Evolutionary conservation across 139 green algal species (phyloP).

Genomic region (Spirogloea muscicola): DNA sequence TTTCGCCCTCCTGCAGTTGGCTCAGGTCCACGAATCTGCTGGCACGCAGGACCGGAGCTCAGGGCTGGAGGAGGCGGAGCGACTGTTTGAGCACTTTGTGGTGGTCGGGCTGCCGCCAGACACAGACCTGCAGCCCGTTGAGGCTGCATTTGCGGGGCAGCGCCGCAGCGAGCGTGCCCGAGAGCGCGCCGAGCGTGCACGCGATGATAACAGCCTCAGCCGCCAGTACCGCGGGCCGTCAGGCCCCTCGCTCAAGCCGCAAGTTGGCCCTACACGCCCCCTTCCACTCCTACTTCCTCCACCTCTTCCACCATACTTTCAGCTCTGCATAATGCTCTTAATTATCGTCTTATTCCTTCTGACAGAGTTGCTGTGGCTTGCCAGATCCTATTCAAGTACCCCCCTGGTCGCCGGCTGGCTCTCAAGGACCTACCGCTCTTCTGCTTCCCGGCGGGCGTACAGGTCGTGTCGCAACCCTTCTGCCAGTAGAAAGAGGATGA

Average conservation of each 20-base stretch:
- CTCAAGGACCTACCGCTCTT: slow-evolving; percentile 61
- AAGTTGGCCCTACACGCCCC: no score
- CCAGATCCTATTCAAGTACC: slow-evolving; percentile 44
- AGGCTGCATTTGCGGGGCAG: not conserved
- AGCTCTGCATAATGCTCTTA: no score
- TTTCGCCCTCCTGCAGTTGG: no score
- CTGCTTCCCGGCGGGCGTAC: slow-evolving; percentile 68
- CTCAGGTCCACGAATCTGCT: no score
- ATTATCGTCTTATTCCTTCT: no score
- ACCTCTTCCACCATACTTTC: no score
- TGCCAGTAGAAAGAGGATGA: no score
- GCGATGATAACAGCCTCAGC: not conserved
- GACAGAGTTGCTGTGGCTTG: no score
- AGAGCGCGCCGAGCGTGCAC: not conserved
- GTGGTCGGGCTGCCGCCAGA: slow-evolving; percentile 27
- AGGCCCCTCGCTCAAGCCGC: not conserved
- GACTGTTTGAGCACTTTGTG: slow-evolving; percentile 35
- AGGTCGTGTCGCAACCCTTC: no score
- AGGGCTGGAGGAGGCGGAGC: not conserved
- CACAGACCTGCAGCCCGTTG: not conserved
- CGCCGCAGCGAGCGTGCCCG: not conserved
- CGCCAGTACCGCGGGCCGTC: not conserved
- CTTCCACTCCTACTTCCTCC: no score
- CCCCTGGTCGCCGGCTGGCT: slow-evolving; percentile 23
- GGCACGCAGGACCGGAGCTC: no score